Percentiles rank a stretch among this genome's conserved stretches.
Conservation (phyloP, 805 yeast genomes). For the Kodamaea laetipori region DNA sequence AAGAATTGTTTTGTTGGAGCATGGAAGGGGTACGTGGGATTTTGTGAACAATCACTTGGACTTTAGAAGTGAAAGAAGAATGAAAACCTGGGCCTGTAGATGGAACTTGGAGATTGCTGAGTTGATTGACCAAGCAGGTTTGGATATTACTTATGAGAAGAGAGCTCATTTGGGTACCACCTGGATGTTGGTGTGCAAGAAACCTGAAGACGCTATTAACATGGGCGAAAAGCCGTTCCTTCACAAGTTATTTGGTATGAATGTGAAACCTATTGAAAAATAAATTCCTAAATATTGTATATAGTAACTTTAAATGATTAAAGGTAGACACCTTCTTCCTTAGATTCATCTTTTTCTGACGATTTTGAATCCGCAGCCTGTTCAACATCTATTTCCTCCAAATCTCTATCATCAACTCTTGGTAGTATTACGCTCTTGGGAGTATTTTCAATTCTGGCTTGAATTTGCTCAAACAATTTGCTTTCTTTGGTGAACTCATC, state of each 20-base stretch:
- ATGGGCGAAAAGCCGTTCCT: slow-evolving; percentile 44
- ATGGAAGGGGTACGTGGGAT: slow-evolving; percentile 83
- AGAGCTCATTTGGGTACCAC: slow-evolving; percentile 91
- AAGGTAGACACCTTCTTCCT: slow-evolving; percentile 2
- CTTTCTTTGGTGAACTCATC: not conserved
- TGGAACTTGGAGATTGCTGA: slow-evolving; percentile 96
- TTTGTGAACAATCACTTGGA: slow-evolving; percentile 80
- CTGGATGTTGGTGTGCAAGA: slow-evolving; percentile 78
- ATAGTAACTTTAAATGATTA: not conserved
- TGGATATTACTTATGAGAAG: slow-evolving; percentile 77
- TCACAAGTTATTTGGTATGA: slow-evolving; percentile 44
- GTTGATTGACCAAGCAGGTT: slow-evolving; percentile 77
- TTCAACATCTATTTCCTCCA: not conserved
- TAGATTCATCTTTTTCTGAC: not conserved
- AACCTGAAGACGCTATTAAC: slow-evolving; percentile 63
- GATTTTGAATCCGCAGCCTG: not conserved
- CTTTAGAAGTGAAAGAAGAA: slow-evolving; percentile 76
- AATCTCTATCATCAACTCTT: not conserved
- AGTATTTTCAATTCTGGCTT: not conserved
- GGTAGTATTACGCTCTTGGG: slow-evolving; percentile 4
- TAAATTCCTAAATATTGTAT: not conserved
- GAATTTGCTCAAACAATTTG: not conserved
- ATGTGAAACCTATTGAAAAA: slow-evolving; percentile 29
- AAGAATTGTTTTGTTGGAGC: slow-evolving; percentile 82
- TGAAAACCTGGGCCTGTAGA: slow-evolving; percentile 93